These are phyloP conservation scores for Kentomonas sorsogonicus DNA, from an alignment of 208 protist genomes.

Conservation along the genomic window DNA sequence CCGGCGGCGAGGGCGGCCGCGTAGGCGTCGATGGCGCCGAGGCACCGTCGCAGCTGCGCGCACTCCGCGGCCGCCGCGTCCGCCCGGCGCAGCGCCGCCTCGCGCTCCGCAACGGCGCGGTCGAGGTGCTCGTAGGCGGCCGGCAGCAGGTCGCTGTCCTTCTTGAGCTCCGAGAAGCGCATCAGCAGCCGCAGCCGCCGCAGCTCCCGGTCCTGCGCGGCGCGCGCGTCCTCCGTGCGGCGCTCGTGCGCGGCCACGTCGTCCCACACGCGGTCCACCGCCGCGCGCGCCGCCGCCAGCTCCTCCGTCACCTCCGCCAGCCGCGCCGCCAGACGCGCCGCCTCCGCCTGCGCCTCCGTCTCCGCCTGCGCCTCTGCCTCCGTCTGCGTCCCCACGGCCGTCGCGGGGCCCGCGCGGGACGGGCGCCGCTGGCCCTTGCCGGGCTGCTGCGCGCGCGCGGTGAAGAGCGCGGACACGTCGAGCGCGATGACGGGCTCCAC, in stretches of 20 bases:
- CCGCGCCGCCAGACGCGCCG: constrained; percentile 5
- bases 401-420: no score
- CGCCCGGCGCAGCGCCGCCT: constrained; percentile 10
- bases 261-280: neutral
- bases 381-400: no score
- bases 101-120: neutral
- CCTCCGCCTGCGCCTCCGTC: no score
- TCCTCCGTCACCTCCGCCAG: no score
- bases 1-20: constrained; percentile 2
- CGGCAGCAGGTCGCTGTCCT: neutral
- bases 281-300: neutral
- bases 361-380: no score
- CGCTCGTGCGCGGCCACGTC: constrained; percentile 12
- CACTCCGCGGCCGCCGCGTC: neutral
- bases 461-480: no score
- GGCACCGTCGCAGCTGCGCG: neutral
- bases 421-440: neutral
- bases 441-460: neutral
- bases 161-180: no score
- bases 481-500: no score
- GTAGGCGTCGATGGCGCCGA: constrained; percentile 9
- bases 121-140: neutral
- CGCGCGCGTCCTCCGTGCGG: constrained; percentile 11
- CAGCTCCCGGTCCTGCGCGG: neutral
- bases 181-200: neutral